phyloP scores from a whole-genome alignment of 257 asterid species.

The Catharanthus roseus region DNA sequence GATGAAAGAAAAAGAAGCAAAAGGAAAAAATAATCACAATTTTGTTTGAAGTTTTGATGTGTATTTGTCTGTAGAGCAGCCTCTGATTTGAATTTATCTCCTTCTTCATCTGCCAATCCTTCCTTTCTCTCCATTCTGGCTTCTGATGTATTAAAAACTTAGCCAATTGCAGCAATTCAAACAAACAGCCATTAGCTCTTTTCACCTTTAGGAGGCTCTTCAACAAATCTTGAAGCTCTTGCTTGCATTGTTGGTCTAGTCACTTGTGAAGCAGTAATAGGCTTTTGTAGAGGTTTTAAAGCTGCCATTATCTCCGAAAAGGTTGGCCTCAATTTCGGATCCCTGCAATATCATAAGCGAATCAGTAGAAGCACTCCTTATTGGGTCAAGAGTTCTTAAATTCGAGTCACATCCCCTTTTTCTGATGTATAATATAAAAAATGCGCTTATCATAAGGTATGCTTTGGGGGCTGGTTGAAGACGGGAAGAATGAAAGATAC shows the following conservation, averaged over 20 bases:
- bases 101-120: constrained; percentile 15
- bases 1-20: not conserved
- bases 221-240: constrained; percentile 28
- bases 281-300: constrained; percentile 78
- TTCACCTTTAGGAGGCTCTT: constrained; percentile 18
- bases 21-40: constrained; percentile 19
- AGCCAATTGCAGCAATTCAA: constrained; percentile 4
- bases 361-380: too few relatives aligned
- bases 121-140: constrained; percentile 7
- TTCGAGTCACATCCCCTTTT: too few relatives aligned
- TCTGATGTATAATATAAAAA: not conserved
- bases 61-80: constrained; percentile 13
- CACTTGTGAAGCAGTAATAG: constrained; percentile 48
- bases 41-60: constrained; percentile 12
- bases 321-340: constrained; percentile 77
- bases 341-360: constrained; percentile 40
- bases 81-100: constrained; percentile 12
- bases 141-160: constrained; percentile 1
- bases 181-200: constrained; percentile 27
- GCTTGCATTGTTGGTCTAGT: constrained; percentile 30
- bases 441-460: not conserved
- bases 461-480: not conserved
- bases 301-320: constrained; percentile 90
- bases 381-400: too few relatives aligned
- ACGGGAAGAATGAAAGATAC: constrained; percentile 17